A percentile compares a stretch with the other conserved stretches of the same genome.
Evolutionary conservation across 768 basidiomycete species (phyloP).

Genomic region (Boletus tomentosulus): DNA sequence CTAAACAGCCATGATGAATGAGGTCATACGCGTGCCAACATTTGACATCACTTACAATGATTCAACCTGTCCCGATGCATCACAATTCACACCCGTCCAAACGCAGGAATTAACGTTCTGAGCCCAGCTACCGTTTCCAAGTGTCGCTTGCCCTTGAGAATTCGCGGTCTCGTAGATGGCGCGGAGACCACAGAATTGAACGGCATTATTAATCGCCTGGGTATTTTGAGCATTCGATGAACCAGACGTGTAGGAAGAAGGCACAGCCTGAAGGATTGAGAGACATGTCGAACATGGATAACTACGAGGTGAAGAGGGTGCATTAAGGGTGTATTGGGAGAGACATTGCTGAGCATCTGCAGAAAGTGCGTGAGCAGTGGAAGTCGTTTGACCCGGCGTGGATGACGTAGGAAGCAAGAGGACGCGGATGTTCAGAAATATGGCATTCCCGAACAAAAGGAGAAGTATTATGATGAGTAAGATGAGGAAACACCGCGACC

Average conservation of each 20-base stretch:
- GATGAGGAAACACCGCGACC: conserved; percentile 28
- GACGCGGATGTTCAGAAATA: conserved; percentile 37
- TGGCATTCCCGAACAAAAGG: conserved; percentile 38
- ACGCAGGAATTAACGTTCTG: conserved; percentile 43
- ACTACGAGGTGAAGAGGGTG: conserved; percentile 37
- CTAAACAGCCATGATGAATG: conserved; percentile 14
- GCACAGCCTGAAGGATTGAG: conserved; percentile 36
- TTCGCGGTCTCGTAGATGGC: conserved; percentile 40
- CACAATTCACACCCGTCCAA: conserved; percentile 46
- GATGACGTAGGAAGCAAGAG: conserved; percentile 16
- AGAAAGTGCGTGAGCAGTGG: conserved; percentile 32
- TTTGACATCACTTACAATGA: conserved; percentile 35
- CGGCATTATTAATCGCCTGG: conserved; percentile 31
- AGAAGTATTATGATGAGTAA: conserved; percentile 39
- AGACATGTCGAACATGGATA: conserved; percentile 49
- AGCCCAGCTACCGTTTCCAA: conserved; percentile 43
- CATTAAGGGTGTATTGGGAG: conserved; percentile 42
- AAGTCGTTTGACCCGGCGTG: conserved; percentile 16
- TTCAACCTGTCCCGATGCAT: conserved; percentile 36
- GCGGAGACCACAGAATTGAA: conserved; percentile 48
- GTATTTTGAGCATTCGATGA: conserved; percentile 31
- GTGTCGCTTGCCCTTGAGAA: conserved; percentile 34
- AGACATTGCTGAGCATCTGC: conserved; percentile 42
- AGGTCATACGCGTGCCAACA: not conserved
- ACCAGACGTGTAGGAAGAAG: conserved; percentile 29